These are phyloP conservation scores for Suillus subluteus DNA, from an alignment of 768 basidiomycete genomes.

Conservation along the genomic window DNA sequence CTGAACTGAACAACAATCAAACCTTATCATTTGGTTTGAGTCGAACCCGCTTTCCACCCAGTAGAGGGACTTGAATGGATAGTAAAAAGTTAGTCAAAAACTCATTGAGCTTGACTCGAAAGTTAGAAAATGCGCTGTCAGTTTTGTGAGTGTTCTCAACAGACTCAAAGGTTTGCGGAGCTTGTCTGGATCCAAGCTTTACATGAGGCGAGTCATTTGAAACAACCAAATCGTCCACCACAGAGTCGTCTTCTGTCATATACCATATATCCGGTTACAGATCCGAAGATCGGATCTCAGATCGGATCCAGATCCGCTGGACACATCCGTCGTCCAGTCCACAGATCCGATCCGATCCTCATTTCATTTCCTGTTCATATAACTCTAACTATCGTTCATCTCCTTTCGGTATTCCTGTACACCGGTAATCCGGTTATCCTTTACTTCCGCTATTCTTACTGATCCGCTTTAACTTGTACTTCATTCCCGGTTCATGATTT, in stretches of 20 bases:
- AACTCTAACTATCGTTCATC: too few species aligned
- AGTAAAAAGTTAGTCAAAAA: slow-evolving; percentile 10
- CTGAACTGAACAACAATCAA: neutral
- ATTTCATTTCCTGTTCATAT: too few species aligned
- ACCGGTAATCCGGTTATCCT: too few species aligned
- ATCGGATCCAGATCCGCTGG: too few species aligned
- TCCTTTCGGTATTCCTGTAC: too few species aligned
- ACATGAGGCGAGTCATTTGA: slow-evolving; percentile 7
- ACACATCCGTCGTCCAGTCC: too few species aligned
- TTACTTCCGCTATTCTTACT: too few species aligned
- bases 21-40: slow-evolving; percentile 8
- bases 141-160: neutral
- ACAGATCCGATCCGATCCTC: too few species aligned
- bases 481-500: too few species aligned
- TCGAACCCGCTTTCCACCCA: neutral
- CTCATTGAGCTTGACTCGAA: slow-evolving; percentile 9
- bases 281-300: too few species aligned
- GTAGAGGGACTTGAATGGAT: neutral
- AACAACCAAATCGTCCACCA: neutral
- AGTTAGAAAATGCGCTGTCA: slow-evolving; percentile 1
- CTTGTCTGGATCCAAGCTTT: slow-evolving; percentile 8
- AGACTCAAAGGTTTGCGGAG: neutral
- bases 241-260: neutral
- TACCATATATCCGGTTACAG: too few species aligned
- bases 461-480: too few species aligned